A percentile compares a stretch with the other conserved stretches of the same genome.
Evolutionary conservation across 2,329 filamentous ascomycete genomes (phyloP).

Genomic region (Trichoderma koningiopsis): DNA sequence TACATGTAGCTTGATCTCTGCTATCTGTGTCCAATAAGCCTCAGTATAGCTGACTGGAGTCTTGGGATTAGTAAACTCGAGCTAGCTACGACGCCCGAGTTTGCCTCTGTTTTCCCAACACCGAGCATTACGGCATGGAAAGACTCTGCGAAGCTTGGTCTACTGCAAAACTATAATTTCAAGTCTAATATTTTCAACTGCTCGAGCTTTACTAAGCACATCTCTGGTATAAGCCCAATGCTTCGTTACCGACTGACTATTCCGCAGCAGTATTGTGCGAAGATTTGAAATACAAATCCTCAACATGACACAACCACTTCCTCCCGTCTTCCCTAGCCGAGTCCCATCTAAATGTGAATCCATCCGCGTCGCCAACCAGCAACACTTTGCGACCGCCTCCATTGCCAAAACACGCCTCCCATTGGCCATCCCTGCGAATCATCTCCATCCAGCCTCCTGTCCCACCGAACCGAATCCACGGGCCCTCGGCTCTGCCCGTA

Average conservation of each 20-base stretch:
- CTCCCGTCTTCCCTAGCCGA: not conserved
- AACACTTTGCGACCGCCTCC: not conserved
- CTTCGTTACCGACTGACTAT: not conserved
- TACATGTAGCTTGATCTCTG: too few relatives aligned
- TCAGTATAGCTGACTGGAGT: too few relatives aligned
- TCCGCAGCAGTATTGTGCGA: not conserved
- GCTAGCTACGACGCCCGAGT: too few relatives aligned
- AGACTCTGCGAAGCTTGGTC: conserved; percentile 7
- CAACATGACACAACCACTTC: not conserved
- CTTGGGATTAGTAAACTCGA: not conserved
- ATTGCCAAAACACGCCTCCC: not conserved
- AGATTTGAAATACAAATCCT: not conserved
- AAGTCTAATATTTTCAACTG: too few relatives aligned
- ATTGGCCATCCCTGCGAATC: not conserved
- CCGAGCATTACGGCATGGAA: conserved; percentile 2
- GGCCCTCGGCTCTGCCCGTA: not conserved
- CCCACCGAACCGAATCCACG: not conserved
- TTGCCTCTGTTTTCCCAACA: not conserved
- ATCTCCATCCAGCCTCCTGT: not conserved
- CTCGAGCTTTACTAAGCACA: not conserved
- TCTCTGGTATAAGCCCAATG: not conserved
- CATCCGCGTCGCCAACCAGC: not conserved
- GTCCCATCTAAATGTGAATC: not conserved
- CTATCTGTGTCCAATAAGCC: too few relatives aligned
- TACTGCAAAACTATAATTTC: not conserved